Evolutionary conservation across 352 stramenopile species (phyloP), one percentile per base, ranked within the genome.

Genomic region (Globisporangium camurandrum): DNA sequence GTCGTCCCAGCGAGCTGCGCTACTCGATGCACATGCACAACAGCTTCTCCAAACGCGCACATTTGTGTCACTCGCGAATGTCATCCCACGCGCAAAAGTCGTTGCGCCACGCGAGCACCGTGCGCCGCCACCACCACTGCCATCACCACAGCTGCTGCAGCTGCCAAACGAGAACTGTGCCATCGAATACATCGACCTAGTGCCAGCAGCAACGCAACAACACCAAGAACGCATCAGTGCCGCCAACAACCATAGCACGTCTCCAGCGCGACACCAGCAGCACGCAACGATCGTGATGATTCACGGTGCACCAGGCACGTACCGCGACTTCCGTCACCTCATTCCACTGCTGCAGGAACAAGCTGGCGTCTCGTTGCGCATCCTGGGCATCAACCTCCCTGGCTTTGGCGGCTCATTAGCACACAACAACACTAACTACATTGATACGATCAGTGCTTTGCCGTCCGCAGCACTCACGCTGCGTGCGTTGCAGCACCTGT

Each of bases 221-320:
- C 24, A 30, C 17, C 10, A 12, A 17, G 11, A 63, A 11, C 9
- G 33, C 33, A 39, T 39, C 33, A 17, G 11, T 17, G 12, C 5
- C 33, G 19, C 20, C 37, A 20, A n/a, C n/a, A n/a, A n/a, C n/a
- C n/a, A n/a, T n/a, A n/a, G n/a, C n/a, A n/a, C n/a, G n/a, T n/a
- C n/a, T n/a, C n/a, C n/a, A n/a, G n/a, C n/a, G n/a, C n/a, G n/a
- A n/a, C n/a, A n/a, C n/a, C n/a, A n/a, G n/a, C n/a, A n/a, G n/a
- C 12, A 14, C 20, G 43, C 42, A n/a, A 76, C 69, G 14, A 30
- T 73, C 10, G 66, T 80, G n/a, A 43, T 72, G 1, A 11, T 80
- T 1, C 69, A 80, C 39, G 66, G 69, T 12, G 66, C 66, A 2
- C 66, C 69, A 30, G 69, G 69, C 7, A 71, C 64, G 12, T 72